These are phyloP conservation scores for Cutaneotrichosporon sp. DNA, from an alignment of 1,284 basidiomycete genomes.

Conservation along the genomic window DNA sequence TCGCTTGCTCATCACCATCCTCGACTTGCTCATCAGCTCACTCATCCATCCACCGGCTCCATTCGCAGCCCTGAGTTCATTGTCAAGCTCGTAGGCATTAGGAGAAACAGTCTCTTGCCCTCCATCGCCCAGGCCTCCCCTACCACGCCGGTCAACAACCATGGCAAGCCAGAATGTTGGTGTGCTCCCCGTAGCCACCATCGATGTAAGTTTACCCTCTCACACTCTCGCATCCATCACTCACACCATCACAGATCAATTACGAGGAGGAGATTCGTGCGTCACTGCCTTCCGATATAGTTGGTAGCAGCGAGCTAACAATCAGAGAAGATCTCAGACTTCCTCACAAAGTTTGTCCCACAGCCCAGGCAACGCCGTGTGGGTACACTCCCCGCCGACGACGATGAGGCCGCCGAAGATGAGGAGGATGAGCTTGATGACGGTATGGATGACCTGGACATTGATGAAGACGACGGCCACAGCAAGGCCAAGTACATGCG, in stretches of 20 bases:
- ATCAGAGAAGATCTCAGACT: constrained; percentile 41
- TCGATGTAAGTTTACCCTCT: constrained; percentile 32
- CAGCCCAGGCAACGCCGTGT: constrained; percentile 14
- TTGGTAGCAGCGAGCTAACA: neutral
- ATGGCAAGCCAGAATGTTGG: constrained; percentile 17
- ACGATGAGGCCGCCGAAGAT: constrained; percentile 54
- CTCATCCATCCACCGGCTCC: neutral
- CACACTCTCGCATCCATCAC: neutral
- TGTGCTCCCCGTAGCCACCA: constrained; percentile 45
- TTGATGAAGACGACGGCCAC: constrained; percentile 39
- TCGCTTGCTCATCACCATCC: neutral
- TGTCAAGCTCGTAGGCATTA: too few relatives aligned
- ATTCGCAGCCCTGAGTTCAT: too few relatives aligned
- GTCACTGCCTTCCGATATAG: constrained; percentile 3
- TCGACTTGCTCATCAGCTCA: neutral
- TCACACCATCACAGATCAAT: constrained; percentile 33
- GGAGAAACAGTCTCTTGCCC: too few relatives aligned
- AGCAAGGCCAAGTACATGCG: constrained; percentile 74
- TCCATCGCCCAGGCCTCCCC: neutral
- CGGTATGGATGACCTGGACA: constrained; percentile 49
- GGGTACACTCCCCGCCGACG: constrained; percentile 29
- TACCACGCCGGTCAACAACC: neutral
- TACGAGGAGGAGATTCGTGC: constrained; percentile 42
- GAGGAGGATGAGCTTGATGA: constrained; percentile 58
- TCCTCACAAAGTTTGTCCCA: constrained; percentile 39